Conservation (phyloP, 495 filamentous ascomycete species). For the Oidiodendron maius region DNA sequence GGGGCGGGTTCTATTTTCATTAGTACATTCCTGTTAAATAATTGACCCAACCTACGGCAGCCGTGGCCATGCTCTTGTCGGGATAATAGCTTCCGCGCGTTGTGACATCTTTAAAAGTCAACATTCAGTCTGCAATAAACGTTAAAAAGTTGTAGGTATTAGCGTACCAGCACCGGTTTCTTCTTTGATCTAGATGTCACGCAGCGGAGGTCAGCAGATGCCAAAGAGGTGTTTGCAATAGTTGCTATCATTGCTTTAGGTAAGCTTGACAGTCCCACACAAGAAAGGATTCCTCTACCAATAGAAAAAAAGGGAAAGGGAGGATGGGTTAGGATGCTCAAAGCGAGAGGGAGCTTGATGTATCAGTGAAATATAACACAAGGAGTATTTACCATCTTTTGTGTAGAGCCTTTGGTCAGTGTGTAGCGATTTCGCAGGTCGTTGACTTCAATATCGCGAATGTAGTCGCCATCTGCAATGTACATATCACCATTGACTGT, state of each 20-base stretch:
- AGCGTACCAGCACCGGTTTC: slow-evolving; percentile 99
- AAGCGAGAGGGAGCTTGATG: slow-evolving; percentile 49
- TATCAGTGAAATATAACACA: slow-evolving; percentile 72
- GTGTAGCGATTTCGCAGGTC: slow-evolving; percentile 95
- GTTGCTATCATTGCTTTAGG: slow-evolving; percentile 72
- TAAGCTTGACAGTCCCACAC: slow-evolving; percentile 72
- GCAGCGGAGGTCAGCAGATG: slow-evolving; percentile 94
- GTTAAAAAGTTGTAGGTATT: slow-evolving; percentile 44
- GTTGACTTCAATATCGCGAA: slow-evolving; percentile 98
- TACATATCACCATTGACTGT: slow-evolving; percentile 83
- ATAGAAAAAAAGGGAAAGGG: slow-evolving; percentile 27
- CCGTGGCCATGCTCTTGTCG: slow-evolving; percentile 94
- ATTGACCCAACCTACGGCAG: slow-evolving; percentile 57
- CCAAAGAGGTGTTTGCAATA: slow-evolving; percentile 66
- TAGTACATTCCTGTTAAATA: background rate
- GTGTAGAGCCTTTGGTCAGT: slow-evolving; percentile 93
- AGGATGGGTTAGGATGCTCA: slow-evolving; percentile 20
- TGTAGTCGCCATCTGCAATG: slow-evolving; percentile 91
- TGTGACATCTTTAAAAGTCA: slow-evolving; percentile 89
- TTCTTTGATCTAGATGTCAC: slow-evolving; percentile 96
- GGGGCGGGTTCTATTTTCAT: slow-evolving; percentile 68
- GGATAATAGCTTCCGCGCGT: slow-evolving; percentile 94
- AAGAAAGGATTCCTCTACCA: slow-evolving; percentile 27
- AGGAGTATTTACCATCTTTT: slow-evolving; percentile 95
- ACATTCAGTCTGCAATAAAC: slow-evolving; percentile 37